Percentiles rank a stretch among this genome's conserved stretches.
phyloP scores from a whole-genome alignment of 306 rosid species.

The Trichosanthes cucumerina region DNA sequence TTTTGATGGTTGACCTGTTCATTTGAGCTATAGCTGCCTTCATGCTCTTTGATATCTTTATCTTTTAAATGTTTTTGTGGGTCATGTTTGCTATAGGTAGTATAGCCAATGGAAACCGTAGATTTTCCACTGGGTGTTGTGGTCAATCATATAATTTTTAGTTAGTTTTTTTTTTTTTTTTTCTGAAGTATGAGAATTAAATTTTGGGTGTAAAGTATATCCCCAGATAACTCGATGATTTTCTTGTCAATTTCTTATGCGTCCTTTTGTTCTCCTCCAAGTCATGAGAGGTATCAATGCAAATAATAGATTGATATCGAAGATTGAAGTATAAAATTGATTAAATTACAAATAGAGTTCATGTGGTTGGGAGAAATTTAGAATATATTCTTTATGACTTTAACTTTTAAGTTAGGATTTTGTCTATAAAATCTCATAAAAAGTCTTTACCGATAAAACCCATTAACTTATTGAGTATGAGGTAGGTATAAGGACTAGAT shows the following conservation, averaged over 20 bases:
- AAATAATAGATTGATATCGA: background rate
- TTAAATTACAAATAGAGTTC: no score
- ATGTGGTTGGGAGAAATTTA: no score
- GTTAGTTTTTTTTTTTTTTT: background rate
- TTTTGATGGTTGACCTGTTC: background rate
- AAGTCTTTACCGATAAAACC: no score
- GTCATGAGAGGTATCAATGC: background rate
- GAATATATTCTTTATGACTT: no score
- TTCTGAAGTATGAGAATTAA: background rate
- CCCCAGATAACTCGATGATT: background rate
- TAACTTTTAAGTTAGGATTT: no score
- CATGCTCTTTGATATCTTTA: background rate
- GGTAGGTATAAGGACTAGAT: no score
- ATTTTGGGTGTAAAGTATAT: background rate
- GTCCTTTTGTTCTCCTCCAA: background rate
- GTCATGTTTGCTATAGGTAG: background rate
- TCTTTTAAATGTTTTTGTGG: background rate
- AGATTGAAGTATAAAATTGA: background rate
- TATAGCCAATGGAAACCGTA: background rate
- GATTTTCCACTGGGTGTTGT: conserved; percentile 16
- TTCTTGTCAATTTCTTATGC: background rate
- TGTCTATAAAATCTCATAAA: no score
- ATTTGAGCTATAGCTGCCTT: background rate
- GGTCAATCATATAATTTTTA: background rate
- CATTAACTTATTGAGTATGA: no score